Base-by-base conservation (phyloP, 2,329 filamentous ascomycete species). In the Aureobasidium subglaciale region DNA sequence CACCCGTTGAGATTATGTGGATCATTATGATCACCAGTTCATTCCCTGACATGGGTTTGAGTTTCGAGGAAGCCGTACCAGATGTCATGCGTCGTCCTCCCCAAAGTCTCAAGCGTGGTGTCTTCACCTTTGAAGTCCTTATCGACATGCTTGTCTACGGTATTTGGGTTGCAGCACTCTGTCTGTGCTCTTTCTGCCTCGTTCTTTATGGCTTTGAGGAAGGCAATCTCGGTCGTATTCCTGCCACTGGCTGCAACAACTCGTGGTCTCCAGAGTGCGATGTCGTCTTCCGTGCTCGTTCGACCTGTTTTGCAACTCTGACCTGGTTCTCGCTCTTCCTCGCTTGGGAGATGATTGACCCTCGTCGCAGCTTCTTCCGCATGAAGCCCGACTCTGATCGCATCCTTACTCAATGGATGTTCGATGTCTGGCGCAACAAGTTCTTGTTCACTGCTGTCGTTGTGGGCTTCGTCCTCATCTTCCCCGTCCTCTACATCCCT, bases 11-110 rank as follows among this genome's bases (percentile, higher is more conserved):
- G 64, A 92, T 95, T 60, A 80, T 96, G 58, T 96, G 89, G 90
- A 89, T 96, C 69, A 95, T 95, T 71, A 92, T 95, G 87, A 81
- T 93, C 55, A 96, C 90, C 0, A 92, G 88, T 37, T 88, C 86
- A 6, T 83, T 93, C 69, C 90, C 90, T 1, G 90, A 91, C 57
- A 93, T 96, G 74, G 90, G 90, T 40, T 81, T 96, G 1, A 89
- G 90, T 18, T 86, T 90, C 62, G 90, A 95, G 70, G 74, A 78
- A 41, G 88, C 88, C 0, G 82, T 85, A 0, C 78, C 81, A 2
- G 87, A 92, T 65, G 85, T 95, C 59, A 89, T 95, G 81, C 75
- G 79, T 60, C 85, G 89, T 52, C 88, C 88, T 7, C 90, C 90
- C 0, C 88, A 92, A 60, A 79, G 86, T 70, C 70, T 85, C 13